Base-by-base conservation (phyloP, 176 grass and related monocot genomes). In the Eleusine indica region DNA sequence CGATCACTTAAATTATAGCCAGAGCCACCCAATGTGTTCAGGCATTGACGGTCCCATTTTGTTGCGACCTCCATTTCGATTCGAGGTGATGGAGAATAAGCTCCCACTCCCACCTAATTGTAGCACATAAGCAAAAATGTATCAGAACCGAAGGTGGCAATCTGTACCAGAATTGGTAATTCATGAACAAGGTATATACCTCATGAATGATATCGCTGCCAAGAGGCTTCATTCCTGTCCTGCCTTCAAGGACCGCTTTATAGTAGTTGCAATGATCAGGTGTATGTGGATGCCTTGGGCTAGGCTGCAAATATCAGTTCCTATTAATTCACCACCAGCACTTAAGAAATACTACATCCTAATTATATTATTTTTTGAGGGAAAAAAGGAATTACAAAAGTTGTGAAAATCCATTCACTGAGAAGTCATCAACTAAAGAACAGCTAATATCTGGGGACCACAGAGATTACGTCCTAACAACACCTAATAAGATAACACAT, bases 1-100 rank as follows among this genome's bases (percentile, higher is more conserved):
- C 37, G 51, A 40, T 82, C 90, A 82, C n/a, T 54, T 49, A 87
- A 80, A 80, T 70, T 54, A 1, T 83, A 66, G n/a, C 56, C 86
- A 63, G 77, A 17, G n/a, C 68, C 67, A 35, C 60, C 81, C 7
- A 29, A 82, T 51, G 60, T 81, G 53, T 86, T 89, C 43, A 87
- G 30, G 69, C 51, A 70, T 42, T 42, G 73, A 39, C 69, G 69
- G 86, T 92, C 92, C 94, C 94, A 97, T 79, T 94, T 94, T 60
- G 92, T 97, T 89, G 87, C 76, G 13, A 86, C 85, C 78, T 97
- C 92, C 90, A 91, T 92, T 78, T 86, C 84, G 30, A 67, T 88
- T 80, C 76, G 87, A 51, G 86, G 88, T 85, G 93, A 94, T 49
- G 86, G 71, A 80, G 92, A 79, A 78, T 88, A 92, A 87, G 74